Percentiles rank a stretch among this genome's conserved stretches.
These are phyloP conservation scores for Oryza australiensis DNA, from an alignment of 176 grass and related monocot genomes.

Conservation along the genomic window DNA sequence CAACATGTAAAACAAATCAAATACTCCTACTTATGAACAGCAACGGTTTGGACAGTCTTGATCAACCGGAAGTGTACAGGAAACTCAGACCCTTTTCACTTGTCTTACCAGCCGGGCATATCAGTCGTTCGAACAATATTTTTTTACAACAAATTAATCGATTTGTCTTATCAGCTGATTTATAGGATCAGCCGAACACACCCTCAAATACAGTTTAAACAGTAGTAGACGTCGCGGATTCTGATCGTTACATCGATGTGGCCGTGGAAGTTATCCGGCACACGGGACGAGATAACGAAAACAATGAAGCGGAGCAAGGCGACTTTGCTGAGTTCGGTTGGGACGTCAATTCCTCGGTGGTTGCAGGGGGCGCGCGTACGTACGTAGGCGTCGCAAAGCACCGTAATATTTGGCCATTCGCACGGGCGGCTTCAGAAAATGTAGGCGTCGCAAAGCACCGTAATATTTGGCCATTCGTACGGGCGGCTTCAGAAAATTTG, in stretches of 20 bases:
- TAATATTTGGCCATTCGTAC: not conserved
- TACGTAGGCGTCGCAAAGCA: not conserved
- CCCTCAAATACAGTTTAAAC: slow-evolving; percentile 6
- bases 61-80: not conserved
- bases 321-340: slow-evolving; percentile 17
- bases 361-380: slow-evolving; percentile 5
- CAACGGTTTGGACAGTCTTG: not conserved
- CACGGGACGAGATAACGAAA: slow-evolving; percentile 11
- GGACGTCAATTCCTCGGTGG: slow-evolving; percentile 29
- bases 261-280: not conserved
- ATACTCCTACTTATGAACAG: not conserved
- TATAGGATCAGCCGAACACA: no score
- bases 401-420: not conserved
- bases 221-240: not conserved
- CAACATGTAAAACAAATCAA: not conserved
- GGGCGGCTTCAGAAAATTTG: not conserved
- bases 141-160: no score
- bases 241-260: not conserved
- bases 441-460: not conserved
- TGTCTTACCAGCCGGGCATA: no score
- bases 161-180: no score
- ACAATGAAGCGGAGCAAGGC: not conserved
- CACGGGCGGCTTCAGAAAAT: no score
- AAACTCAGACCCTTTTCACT: no score
- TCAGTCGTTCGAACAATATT: no score